Percentiles rank a stretch among this genome's conserved stretches.
Conservation (phyloP, 2,329 filamentous ascomycete genomes). For the Rhytidhysteron rufulum region DNA sequence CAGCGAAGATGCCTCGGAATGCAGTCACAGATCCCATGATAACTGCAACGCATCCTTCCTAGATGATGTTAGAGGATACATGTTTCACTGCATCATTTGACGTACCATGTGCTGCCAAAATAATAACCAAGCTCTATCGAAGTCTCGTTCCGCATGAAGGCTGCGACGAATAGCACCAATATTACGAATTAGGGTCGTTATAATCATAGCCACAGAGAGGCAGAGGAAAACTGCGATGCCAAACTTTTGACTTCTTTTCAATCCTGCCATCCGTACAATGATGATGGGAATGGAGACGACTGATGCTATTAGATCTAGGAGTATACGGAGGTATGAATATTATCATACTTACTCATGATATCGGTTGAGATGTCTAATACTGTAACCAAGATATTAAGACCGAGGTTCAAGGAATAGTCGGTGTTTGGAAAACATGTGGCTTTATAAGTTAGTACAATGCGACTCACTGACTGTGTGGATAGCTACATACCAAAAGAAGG, state of each 20-base stretch:
- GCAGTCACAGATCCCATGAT: background rate
- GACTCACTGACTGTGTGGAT: background rate
- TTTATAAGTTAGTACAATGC: background rate
- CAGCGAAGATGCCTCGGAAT: background rate
- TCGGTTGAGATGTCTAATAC: background rate
- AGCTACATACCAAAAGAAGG: background rate
- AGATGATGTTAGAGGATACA: no score
- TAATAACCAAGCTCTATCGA: background rate
- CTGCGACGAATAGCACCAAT: background rate
- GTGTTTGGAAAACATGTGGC: background rate
- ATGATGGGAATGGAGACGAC: background rate
- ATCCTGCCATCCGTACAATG: background rate
- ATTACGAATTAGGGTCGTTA: background rate
- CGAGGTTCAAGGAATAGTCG: background rate
- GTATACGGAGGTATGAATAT: background rate
- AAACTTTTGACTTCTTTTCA: background rate
- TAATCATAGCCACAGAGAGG: background rate
- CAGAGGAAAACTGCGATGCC: background rate
- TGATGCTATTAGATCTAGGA: background rate
- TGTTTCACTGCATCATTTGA: no score
- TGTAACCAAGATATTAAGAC: background rate
- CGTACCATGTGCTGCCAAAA: background rate
- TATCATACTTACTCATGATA: background rate
- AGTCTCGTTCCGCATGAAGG: background rate
- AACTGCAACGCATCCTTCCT: background rate